Base-by-base conservation (phyloP, 2,329 filamentous ascomycete species). In the Cladosporium colombiae region DNA sequence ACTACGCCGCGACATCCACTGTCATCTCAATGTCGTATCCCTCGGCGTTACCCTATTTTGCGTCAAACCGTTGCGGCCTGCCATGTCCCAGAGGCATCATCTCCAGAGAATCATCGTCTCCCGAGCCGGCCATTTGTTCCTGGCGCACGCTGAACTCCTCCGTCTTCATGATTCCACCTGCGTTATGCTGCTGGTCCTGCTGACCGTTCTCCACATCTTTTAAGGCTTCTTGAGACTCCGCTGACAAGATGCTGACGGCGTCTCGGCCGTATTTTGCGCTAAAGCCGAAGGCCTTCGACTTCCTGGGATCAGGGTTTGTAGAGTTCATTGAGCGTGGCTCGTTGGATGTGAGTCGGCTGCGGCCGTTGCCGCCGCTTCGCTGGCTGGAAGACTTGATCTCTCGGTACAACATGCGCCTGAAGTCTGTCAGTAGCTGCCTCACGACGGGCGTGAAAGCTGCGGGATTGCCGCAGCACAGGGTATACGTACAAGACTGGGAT, bases 301-400 rank as follows among this genome's bases (percentile, higher is more conserved):
- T 55, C 35, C 50, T 31, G 37, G 13, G 1, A 18, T 59, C 56
- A 23, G 18, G 3, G 25, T 46, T 59, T 31, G 56, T 59, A 13
- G 31, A 27, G 37, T 40, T 25, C n/a, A 5, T 62, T 16, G 58
- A 14, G 33, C 40, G 49, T 25, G 61, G 61, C 8, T 63, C 61
- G 50, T 56, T 56, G 7, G 61, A 63, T 11, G 50, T 35, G 10
- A 63, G 35, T 25, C 61, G 50, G 18, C 49, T 44, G 61, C 35
- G 35, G 50, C 35, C 35, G 50, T 56, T 46, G 35, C n/a, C n/a
- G 23, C 55, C 55, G 31, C 60, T 62, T 27, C 61, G 33, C 21
- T 56, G 49, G 50, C 61, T 63, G 21, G 61, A 63, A 18, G 61
- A 29, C 6, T 63, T 63, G 61, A 63, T 63, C 16, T 63, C 61